Percentiles rank a stretch among this genome's conserved stretches.
Conservation (phyloP, 176 grass and related monocot species). For the Avena atlantica region DNA sequence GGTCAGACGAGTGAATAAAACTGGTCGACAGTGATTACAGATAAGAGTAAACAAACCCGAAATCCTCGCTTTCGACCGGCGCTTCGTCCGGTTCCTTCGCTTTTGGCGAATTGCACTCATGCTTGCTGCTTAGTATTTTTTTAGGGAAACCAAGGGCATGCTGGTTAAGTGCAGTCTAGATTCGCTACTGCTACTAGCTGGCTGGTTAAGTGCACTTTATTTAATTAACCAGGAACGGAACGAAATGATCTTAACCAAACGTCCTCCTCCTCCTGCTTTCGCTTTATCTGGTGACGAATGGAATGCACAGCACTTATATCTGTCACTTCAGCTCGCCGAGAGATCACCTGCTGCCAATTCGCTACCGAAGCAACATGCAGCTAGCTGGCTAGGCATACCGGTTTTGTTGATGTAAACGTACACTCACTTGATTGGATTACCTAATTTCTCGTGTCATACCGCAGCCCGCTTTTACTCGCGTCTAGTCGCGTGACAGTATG, state of each 20-base stretch:
- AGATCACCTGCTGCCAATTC: not conserved
- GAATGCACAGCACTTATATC: slow-evolving; percentile 11
- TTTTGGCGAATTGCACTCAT: slow-evolving; percentile 27
- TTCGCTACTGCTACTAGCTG: not conserved
- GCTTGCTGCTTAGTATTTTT: too few relatives aligned
- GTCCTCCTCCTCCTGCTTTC: not conserved
- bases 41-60: not conserved
- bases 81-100: slow-evolving; percentile 11
- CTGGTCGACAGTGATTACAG: slow-evolving; percentile 39
- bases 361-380: not conserved
- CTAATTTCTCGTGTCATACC: slow-evolving; percentile 41
- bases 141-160: too few relatives aligned
- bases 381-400: slow-evolving; percentile 47
- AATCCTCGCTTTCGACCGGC: slow-evolving; percentile 31
- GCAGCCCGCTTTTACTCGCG: slow-evolving; percentile 42
- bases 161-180: slow-evolving; percentile 48
- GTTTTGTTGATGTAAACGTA: slow-evolving; percentile 60
- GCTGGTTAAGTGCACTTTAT: not conserved
- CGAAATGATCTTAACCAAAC: slow-evolving; percentile 17
- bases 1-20: slow-evolving; percentile 39
- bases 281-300: slow-evolving; percentile 26
- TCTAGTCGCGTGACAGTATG: not conserved
- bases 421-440: slow-evolving; percentile 46
- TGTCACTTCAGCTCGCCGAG: slow-evolving; percentile 15
- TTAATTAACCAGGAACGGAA: slow-evolving; percentile 7